These are phyloP conservation scores for Butyriboletus appendiculatus DNA, from an alignment of 1,284 basidiomycete genomes.

Conservation along the genomic window DNA sequence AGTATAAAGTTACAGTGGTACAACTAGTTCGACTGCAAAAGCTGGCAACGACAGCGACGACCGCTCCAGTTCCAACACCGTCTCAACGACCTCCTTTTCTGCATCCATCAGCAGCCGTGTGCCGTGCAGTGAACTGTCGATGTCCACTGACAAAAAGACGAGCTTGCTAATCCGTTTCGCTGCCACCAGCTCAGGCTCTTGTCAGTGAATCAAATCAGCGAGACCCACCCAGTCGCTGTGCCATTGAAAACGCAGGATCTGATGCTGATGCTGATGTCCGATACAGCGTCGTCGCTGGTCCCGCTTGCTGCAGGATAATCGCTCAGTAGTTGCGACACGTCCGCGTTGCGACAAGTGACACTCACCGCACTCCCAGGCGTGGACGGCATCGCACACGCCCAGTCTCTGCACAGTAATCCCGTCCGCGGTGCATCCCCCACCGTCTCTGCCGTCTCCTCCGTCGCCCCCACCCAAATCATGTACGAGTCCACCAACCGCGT, in stretches of 20 bases:
- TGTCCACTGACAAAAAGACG: slow-evolving; percentile 71
- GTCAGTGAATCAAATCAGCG: not conserved
- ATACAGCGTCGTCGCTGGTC: slow-evolving; percentile 66
- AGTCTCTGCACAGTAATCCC: slow-evolving; percentile 70
- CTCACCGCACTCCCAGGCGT: slow-evolving; percentile 24
- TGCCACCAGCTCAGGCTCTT: slow-evolving; percentile 25
- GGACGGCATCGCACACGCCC: slow-evolving; percentile 83
- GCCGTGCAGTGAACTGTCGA: slow-evolving; percentile 47
- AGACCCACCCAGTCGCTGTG: slow-evolving; percentile 73
- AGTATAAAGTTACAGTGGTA: not conserved
- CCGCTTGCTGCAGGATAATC: slow-evolving; percentile 31
- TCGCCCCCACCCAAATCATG: slow-evolving; percentile 78
- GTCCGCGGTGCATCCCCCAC: slow-evolving; percentile 48
- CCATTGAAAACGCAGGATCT: slow-evolving; percentile 72
- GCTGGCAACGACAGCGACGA: not conserved
- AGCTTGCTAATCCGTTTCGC: slow-evolving; percentile 64
- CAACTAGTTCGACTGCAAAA: not conserved
- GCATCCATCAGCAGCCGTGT: slow-evolving; percentile 50
- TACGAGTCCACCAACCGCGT: slow-evolving; percentile 72
- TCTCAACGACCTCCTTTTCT: slow-evolving; percentile 57
- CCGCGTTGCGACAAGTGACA: slow-evolving; percentile 2
- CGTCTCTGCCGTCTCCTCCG: slow-evolving; percentile 48
- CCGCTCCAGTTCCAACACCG: slow-evolving; percentile 46
- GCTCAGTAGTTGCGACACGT: slow-evolving; percentile 3
- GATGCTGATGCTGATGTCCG: slow-evolving; percentile 51